Evolutionary conservation across 805 yeast species (phyloP).

Genomic region (Kockiozyma suomiensis): DNA sequence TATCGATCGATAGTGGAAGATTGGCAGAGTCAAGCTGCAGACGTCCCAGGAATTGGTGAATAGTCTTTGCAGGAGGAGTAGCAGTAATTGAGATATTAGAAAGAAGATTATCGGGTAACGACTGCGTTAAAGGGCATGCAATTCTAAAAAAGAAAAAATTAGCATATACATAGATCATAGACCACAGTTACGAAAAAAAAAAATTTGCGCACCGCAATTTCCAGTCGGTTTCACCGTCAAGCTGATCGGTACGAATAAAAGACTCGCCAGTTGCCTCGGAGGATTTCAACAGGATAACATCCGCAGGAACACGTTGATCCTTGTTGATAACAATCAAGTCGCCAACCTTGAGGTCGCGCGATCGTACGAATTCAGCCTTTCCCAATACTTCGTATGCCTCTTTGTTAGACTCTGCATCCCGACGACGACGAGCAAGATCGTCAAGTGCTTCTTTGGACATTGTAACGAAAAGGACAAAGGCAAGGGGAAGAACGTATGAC

Average conservation of each 20-base stretch:
- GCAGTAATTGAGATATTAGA: conserved; percentile 61
- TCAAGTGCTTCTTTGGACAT: conserved; percentile 96
- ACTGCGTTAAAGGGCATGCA: conserved; percentile 33
- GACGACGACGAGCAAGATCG: conserved; percentile 83
- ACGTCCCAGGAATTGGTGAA: conserved; percentile 74
- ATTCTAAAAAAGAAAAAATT: conserved; percentile 10
- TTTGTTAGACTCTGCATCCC: conserved; percentile 86
- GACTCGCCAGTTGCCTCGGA: conserved; percentile 81
- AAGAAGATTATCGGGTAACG: conserved; percentile 31
- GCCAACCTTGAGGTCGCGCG: conserved; percentile 77
- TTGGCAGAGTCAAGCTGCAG: conserved; percentile 60
- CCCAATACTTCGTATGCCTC: conserved; percentile 72
- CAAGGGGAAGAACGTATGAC: conserved; percentile 91
- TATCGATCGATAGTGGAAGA: conserved; percentile 76
- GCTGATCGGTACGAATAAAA: conserved; percentile 93
- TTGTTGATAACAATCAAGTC: conserved; percentile 78
- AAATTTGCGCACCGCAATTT: conserved; percentile 57
- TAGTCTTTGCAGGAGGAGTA: conserved; percentile 80
- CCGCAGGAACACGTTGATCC: conserved; percentile 91
- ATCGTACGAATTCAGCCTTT: conserved; percentile 44
- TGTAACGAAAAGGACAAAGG: conserved; percentile 87
- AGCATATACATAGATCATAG: neutral
- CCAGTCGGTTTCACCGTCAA: conserved; percentile 99
- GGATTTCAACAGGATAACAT: conserved; percentile 79
- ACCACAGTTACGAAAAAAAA: neutral